Evolutionary conservation across 257 asterid species (phyloP), one percentile per base, ranked within the genome.

Genomic region (Nicotiana tomentosiformis): DNA sequence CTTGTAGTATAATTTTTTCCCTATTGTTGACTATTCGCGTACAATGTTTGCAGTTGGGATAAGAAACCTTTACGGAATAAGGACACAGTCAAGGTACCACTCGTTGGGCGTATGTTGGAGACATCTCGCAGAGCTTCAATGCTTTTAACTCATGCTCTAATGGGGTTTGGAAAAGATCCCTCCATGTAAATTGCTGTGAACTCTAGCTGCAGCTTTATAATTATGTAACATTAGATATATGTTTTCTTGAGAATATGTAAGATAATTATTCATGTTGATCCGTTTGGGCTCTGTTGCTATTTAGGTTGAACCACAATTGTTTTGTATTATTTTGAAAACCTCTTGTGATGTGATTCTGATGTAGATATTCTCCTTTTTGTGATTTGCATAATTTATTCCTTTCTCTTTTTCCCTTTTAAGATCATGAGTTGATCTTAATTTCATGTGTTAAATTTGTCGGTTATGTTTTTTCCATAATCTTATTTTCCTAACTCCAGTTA

Each of bases 101-200:
- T 92, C 49, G 72, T 90, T 35, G 97, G 97, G 37, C 92, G 92
- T 60, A 7, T 91, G 77, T 67, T 72, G 4, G 97, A 91, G 89
- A 85, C 81, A 26, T 81, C 89, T 32, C 87, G 90, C 56, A 84
- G 97, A 80, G 95, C 89, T 1, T 90, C 97, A 5, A 95, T 95
- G 98, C 23, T 90, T 39, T 91, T 90, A 11, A 90, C 96, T 85
- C 98, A 95, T 90, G 95, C 90, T 81, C 77, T 92, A 61, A 92
- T 93, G 98, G 82, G 97, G 81, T 95, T 90, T 67, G 98, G 97
- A 15, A 95, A 92, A 88, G 97, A 93, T 83, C 93, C 92, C 46
- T 62, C 85, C 82, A 53, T 16, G 83, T 87, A 83, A 70, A 69
- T 74, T 14, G 43, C 64, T 20, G 39, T 23, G 14, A 3, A 20